Evolutionary conservation across 306 rosid genomes (phyloP), one percentile per base, ranked within the genome.

Genomic region (Mucuna pruriens): DNA sequence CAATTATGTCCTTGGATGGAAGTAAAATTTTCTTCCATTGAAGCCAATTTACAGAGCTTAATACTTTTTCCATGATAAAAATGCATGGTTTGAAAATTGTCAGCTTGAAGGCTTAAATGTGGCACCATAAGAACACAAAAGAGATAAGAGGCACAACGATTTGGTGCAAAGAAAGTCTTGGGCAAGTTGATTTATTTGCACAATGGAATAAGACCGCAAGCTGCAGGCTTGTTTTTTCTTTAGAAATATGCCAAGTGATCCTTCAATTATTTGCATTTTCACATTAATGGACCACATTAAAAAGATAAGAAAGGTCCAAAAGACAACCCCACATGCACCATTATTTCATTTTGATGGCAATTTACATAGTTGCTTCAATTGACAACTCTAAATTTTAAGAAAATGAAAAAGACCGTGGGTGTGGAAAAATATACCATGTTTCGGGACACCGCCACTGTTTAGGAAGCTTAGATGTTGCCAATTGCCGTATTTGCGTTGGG

Each of bases 381-480:
- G 79, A 40, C 80, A 75, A 60, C 44, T 9, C n/a, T 39, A 58
- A 9, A 58, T 75, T 75, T 31, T 26, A 26, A 9, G 79, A 75
- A 75, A 58, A 60, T n/a, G 3, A 57, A 49, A 49, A 54, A 52
- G 49, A 23, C 34, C 5, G 0, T 4, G 25, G 6, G 2, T 10
- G 26, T 44, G 34, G 60, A 62, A 61, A 61, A 76, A 76, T 31
- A 29, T 9, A 13, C n/a, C 23, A 17, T 29, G 80, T 6, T 20
- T 74, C 16, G 46, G 45, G 44, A 22, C 55, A 74, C 80, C 71
- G 71, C 46, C 16, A 61, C 61, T 17, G 58, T 26, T 39, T 16
- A 3, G 9, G 17, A 58, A 58, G n/a, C 57, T 49, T 49, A n/a
- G 22, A 49, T 49, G n/a, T 19, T 15, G 6, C 19, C 52, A 46